Evolutionary conservation across 2,329 filamentous ascomycete species (phyloP), one percentile per base, ranked within the genome.

Genomic region (Aureobasidium sp.): DNA sequence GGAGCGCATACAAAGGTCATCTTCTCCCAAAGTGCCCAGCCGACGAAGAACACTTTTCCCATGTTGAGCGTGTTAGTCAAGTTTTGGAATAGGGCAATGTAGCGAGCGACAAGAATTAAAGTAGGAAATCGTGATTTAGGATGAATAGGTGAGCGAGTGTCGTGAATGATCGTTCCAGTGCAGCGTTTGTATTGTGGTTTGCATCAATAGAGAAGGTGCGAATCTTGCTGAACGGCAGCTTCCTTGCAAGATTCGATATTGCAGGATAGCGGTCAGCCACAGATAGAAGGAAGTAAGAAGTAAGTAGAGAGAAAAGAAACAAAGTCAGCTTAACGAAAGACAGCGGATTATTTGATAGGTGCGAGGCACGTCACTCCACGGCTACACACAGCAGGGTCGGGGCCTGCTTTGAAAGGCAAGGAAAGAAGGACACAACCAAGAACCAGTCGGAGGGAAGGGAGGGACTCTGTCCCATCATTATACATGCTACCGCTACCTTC

Each of bases 11-110:
- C 91, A 77, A 96, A 90, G 59, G 86, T 89, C 85, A 96, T 86
- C 78, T 96, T 86, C 79, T 94, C 85, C 91, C 91, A 96, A 69
- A 94, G 77, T 67, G 82, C 78, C 91, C 91, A 96, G 54, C 66
- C 72, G 22, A 64, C 69, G 67, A 80, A 81, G 71, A 80, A 80
- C 17, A 22, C 57, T 56, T 64, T 62, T 3, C 49, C 48, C 64
- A 65, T 65, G 2, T 31, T 35, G 44, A 14, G n/a, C 3, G n/a
- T 49, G 33, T 19, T 35, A 27, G 14, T 58, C 40, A 31, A 47
- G 17, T 5, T 61, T 19, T 42, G 57, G 22, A 2, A 31, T 35
- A 31, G 12, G 19, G 50, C 12, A 33, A 33, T 60, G 33, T n/a
- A 33, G 15, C 8, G 27, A 40, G 40, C 2, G 22, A 29, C 17